These are phyloP conservation scores for Talaromyces funiculosus DNA, from an alignment of 2,329 filamentous ascomycete genomes.

Conservation along the genomic window DNA sequence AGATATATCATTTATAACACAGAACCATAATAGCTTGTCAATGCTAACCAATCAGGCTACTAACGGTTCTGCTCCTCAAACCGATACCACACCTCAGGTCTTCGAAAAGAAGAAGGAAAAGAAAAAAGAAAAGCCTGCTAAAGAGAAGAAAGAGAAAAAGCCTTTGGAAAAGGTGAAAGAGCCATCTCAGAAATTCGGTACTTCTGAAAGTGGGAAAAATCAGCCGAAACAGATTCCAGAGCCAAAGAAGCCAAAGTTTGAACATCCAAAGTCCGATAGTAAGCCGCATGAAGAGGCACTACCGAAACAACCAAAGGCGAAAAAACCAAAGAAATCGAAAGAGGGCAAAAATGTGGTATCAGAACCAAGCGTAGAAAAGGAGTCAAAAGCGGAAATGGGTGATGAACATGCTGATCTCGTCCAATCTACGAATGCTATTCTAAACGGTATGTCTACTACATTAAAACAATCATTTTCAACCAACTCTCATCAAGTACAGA, in stretches of 20 bases:
- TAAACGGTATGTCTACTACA: constrained; percentile 8
- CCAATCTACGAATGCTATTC: constrained; percentile 12
- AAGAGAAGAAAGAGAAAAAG: constrained; percentile 1
- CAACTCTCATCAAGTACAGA: constrained; percentile 8
- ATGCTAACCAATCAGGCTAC: not conserved
- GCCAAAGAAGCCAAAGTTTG: not conserved
- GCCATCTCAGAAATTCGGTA: not conserved
- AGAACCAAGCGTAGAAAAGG: not conserved
- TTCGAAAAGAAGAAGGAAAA: not conserved
- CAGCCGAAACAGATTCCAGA: not conserved
- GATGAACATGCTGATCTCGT: constrained; percentile 10
- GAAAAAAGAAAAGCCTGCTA: not conserved
- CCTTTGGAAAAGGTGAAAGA: not conserved
- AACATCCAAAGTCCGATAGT: not conserved
- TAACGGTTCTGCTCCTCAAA: not conserved
- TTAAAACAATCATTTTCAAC: not conserved
- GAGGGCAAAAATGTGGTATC: not conserved
- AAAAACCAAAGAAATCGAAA: constrained; percentile 6
- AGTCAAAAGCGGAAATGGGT: not conserved
- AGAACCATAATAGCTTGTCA: too few relatives aligned
- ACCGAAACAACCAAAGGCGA: not conserved
- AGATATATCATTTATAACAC: not conserved
- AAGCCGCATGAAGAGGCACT: not conserved
- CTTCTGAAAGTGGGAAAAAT: not conserved
- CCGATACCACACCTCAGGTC: not conserved